These are phyloP conservation scores for Aspergillus amoenus DNA, from an alignment of 2,329 filamentous ascomycete genomes.

Conservation along the genomic window DNA sequence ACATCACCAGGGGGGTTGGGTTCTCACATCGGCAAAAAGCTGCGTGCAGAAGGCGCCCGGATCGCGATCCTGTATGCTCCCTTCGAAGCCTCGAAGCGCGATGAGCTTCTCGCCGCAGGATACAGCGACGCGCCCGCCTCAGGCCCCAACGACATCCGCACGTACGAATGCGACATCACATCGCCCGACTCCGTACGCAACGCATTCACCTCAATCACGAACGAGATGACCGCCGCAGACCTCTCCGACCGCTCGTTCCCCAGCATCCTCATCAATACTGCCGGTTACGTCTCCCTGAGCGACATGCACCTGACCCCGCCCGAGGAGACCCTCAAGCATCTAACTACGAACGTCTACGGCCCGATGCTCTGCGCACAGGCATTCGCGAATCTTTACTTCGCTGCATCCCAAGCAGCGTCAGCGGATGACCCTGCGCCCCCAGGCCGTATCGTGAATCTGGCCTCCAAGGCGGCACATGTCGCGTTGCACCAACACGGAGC, in stretches of 20 bases:
- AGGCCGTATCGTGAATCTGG: slow-evolving; percentile 48
- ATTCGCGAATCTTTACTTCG: slow-evolving; percentile 45
- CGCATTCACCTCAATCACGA: slow-evolving; percentile 38
- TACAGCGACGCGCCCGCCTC: slow-evolving; percentile 27
- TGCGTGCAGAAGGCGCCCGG: slow-evolving; percentile 42
- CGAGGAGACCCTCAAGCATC: slow-evolving; percentile 45
- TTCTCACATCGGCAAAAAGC: slow-evolving; percentile 42
- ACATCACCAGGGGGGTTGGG: slow-evolving; percentile 39
- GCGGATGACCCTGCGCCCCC: slow-evolving; percentile 30
- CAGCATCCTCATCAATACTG: slow-evolving; percentile 44
- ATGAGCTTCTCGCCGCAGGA: slow-evolving; percentile 36
- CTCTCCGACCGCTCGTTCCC: slow-evolving; percentile 28
- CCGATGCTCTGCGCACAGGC: slow-evolving; percentile 48
- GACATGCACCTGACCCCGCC: slow-evolving; percentile 44
- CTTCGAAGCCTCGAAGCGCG: slow-evolving; percentile 42
- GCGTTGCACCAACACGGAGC: slow-evolving; percentile 47
- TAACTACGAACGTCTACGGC: slow-evolving; percentile 46
- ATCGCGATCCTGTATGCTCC: slow-evolving; percentile 50
- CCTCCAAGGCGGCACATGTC: slow-evolving; percentile 49
- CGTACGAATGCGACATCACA: slow-evolving; percentile 50
- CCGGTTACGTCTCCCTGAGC: slow-evolving; percentile 48
- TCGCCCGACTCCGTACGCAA: slow-evolving; percentile 47
- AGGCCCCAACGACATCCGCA: slow-evolving; percentile 24
- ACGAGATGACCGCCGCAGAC: slow-evolving; percentile 21
- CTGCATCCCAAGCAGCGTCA: slow-evolving; percentile 22